Evolutionary conservation across 371 early-diverging fungal species (phyloP), one percentile per base, ranked within the genome.

Genomic region (Zychaea mexicana): DNA sequence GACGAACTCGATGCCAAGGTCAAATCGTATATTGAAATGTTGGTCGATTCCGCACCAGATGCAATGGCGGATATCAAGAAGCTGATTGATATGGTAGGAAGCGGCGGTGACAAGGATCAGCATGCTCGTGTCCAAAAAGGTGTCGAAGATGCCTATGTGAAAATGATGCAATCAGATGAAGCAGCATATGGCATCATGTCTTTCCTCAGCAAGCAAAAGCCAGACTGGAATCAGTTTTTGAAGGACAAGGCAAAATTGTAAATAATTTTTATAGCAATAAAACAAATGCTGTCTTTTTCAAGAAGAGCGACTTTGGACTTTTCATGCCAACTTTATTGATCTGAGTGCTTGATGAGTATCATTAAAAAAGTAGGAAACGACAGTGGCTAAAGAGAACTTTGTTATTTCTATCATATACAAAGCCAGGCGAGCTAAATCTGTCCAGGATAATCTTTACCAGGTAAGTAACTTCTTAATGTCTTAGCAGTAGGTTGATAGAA

Each of bases 151-250:
- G 74, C 74, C 2, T 90, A 86, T 64, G 66, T 79, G n/a, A 70
- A 78, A 17, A 89, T 90, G 91, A 79, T 90, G 77, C 70, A 76
- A 12, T 86, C 86, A 2, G 82, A 85, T 52, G 91, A 91, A 70
- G 90, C 90, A 7, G 85, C 83, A 2, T 83, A 83, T 60, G 92
- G 90, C 22, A 88, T 90, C 62, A 71, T 73, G 57, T 79, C 85
- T 3, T 90, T 89, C 75, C 57, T 80, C 24, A 68, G 61, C 60
- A 85, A 87, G 61, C 66, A 81, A 31, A 82, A 73, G 63, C 86
- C 91, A 12, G 78, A 86, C 52, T 90, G 89, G 91, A 78, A 76
- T 19, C 71, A 60, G 22, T 74, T 73, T 52, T 62, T 73, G n/a
- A 70, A 68, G 52, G 69, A 66, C 24, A 72, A 74, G 57, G 65